phyloP scores from a whole-genome alignment of 352 stramenopile species.

The Pythium pectinolyticum region DNA sequence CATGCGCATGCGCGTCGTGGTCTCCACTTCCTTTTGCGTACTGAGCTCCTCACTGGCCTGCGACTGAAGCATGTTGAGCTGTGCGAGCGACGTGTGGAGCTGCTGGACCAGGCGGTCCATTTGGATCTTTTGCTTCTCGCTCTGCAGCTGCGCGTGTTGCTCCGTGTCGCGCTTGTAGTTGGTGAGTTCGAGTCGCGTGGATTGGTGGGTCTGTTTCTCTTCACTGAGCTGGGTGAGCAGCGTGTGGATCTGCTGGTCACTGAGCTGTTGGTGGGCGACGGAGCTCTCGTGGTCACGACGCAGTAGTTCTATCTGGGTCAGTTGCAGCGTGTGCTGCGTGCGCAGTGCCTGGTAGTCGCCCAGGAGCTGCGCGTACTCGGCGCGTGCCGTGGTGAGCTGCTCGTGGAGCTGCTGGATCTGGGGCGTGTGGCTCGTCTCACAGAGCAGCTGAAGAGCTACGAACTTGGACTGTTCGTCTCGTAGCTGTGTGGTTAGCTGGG shows the following conservation, averaged over 20 bases:
- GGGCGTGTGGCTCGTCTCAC: constrained; percentile 5
- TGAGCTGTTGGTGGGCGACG: constrained; percentile 26
- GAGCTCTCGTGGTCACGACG: constrained; percentile 33
- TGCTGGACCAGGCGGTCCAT: constrained; percentile 53
- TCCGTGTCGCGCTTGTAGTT: constrained; percentile 40
- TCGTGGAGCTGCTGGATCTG: constrained; percentile 26
- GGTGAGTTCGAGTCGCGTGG: constrained; percentile 30
- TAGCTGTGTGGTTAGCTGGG: not conserved
- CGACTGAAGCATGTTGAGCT: constrained; percentile 48
- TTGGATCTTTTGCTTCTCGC: constrained; percentile 42
- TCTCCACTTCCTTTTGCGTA: constrained; percentile 44
- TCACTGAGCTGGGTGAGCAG: constrained; percentile 26
- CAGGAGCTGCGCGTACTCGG: constrained; percentile 14
- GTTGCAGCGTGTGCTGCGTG: constrained; percentile 30
- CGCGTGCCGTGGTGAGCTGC: constrained; percentile 20
- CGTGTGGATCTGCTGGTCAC: constrained; percentile 37
- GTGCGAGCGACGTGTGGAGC: constrained; percentile 52
- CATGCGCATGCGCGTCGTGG: constrained; percentile 54
- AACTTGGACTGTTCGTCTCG: not conserved
- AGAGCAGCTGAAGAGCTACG: not conserved
- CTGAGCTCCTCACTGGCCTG: constrained; percentile 42
- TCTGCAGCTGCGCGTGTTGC: constrained; percentile 37
- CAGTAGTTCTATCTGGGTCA: constrained; percentile 30
- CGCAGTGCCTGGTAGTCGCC: constrained; percentile 22
- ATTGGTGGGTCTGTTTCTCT: constrained; percentile 34